A percentile compares a stretch with the other conserved stretches of the same genome.
Evolutionary conservation across 306 rosid species (phyloP).

Genomic region (Vigna hirtella): DNA sequence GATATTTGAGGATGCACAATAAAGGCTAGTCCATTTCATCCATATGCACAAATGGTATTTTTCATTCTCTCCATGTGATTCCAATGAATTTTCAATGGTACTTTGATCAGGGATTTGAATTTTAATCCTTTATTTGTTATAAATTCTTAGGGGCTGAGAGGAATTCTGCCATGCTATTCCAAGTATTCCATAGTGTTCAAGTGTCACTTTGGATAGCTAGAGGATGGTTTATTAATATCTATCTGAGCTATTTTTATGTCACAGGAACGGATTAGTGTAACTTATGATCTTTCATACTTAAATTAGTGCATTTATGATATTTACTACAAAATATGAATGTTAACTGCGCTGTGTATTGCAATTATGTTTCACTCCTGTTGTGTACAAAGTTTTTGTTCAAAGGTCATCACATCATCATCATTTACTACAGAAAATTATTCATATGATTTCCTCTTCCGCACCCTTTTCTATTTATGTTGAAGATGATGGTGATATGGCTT

Average conservation of each 20-base stretch:
- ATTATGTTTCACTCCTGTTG: slow-evolving; percentile 23
- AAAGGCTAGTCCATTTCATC: slow-evolving; percentile 13
- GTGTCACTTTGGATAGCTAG: slow-evolving; percentile 9
- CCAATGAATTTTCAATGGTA: background rate
- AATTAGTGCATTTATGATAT: slow-evolving; percentile 5
- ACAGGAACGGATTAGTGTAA: background rate
- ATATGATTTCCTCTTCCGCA: slow-evolving; percentile 5
- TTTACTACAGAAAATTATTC: slow-evolving; percentile 25
- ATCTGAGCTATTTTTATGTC: slow-evolving; percentile 16
- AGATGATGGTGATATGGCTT: slow-evolving; percentile 33
- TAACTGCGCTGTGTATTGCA: slow-evolving; percentile 28
- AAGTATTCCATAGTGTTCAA: slow-evolving; percentile 17
- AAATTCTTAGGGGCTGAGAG: slow-evolving; percentile 10
- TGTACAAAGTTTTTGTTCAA: slow-evolving; percentile 19
- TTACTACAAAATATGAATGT: background rate
- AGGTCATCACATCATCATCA: slow-evolving; percentile 19
- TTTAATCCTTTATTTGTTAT: slow-evolving; percentile 4
- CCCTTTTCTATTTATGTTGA: slow-evolving; percentile 27
- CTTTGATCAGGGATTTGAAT: background rate
- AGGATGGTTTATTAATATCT: slow-evolving; percentile 26
- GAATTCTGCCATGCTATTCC: slow-evolving; percentile 11
- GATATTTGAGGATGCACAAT: slow-evolving; percentile 6
- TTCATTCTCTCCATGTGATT: slow-evolving; percentile 15
- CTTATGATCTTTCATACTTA: slow-evolving; percentile 15
- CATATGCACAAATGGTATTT: background rate